Conservation (phyloP, 179 eudicot genomes). For the Spinacia oleracea region DNA sequence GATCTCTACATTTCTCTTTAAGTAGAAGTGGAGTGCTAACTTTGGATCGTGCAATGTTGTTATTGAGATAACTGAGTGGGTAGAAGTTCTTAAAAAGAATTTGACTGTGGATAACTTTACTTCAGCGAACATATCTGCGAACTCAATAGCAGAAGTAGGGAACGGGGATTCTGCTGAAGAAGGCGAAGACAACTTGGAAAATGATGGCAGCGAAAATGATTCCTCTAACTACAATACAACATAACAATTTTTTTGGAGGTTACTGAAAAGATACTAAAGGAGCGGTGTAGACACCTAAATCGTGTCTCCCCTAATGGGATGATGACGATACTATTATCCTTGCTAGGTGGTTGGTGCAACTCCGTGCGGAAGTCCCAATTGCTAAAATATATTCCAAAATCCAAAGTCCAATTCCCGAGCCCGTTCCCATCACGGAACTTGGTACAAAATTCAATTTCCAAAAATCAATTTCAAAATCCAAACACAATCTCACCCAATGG, state of each 20-base stretch:
- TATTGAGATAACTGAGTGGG: slow-evolving; percentile 91
- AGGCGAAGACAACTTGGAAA: slow-evolving; percentile 35
- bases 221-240: slow-evolving; percentile 42
- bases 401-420: no score
- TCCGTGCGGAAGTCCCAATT: no score
- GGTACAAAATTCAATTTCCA: no score
- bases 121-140: slow-evolving; percentile 53
- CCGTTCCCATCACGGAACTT: no score
- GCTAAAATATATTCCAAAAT: no score
- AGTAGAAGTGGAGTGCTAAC: slow-evolving; percentile 80
- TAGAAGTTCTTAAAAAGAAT: slow-evolving; percentile 88
- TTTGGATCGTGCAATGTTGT: slow-evolving; percentile 90
- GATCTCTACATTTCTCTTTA: slow-evolving; percentile 83
- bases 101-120: slow-evolving; percentile 63
- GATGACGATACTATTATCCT: no score
- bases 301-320: no score
- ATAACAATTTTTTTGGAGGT: slow-evolving; percentile 44
- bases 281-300: no score
- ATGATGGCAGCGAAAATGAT: slow-evolving; percentile 40
- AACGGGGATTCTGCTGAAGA: slow-evolving; percentile 52
- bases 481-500: no score
- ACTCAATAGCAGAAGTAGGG: slow-evolving; percentile 48
- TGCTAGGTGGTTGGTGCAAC: no score
- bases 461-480: no score
- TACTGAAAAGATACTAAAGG: slow-evolving; percentile 85